Evolutionary conservation across 495 filamentous ascomycete genomes (phyloP), one percentile per base, ranked within the genome.

Genomic region (Lasiosphaeria ovina): DNA sequence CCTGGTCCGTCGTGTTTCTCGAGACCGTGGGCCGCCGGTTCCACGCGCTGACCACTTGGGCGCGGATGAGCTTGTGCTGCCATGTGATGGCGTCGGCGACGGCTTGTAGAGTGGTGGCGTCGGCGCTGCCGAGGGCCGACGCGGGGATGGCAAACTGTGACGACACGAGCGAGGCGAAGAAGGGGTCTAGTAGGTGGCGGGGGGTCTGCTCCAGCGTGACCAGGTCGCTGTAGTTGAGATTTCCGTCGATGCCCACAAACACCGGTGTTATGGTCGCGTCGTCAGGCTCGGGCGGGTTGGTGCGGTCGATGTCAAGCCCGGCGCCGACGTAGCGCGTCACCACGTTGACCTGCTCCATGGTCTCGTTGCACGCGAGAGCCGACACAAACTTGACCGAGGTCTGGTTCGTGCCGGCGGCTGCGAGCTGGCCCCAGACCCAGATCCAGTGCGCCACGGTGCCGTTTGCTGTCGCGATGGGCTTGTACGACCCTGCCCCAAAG

Each of bases 51-150:
- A 68, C 50, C 4, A 61, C 52, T 57, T 71, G 68, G 4, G 66
- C 40, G 64, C 69, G 53, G 67, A 79, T 35, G 72, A 85, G 56
- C 58, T 74, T 32, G 68, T 79, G 36, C 66, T 83, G 52, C 61
- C 73, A 8, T 59, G 76, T 14, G 76, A 85, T 63, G 75, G 84
- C 32, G 63, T 76, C 24, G 32, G 44, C 31, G 47, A 71, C 54
- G 11, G 45, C 32, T 35, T 62, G 53, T 3, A 49, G 12, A 1
- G 38, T 40, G 17, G 48, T 38, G 38, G 53, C 14, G 17, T 42
- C 16, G n/a, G 54, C 35, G 16, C 49, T 32, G 35, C 53, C 59
- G 17, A 69, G 64, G 34, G 56, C 35, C 4, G 44, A n/a, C 0
- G 50, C 35, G 3, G 66, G 56, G 12, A 67, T 47, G 11, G 58